Evolutionary conservation across 805 yeast genomes (phyloP).

Genomic region (Ogataea siamensis): DNA sequence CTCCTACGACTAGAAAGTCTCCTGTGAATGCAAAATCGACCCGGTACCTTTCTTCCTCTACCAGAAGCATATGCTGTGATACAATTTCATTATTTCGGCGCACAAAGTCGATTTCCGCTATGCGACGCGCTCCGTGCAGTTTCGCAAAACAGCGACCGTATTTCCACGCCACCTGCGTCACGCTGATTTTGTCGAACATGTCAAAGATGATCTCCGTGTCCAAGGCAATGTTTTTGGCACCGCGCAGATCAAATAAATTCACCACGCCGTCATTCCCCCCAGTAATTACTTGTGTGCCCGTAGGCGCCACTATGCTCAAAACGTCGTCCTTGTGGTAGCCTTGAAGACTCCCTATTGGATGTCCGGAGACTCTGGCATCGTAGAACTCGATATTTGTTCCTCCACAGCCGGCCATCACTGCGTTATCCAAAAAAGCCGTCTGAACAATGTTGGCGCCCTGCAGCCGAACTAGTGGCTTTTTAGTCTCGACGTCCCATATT

Average conservation of each 20-base stretch:
- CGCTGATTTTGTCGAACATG: slow-evolving; percentile 10
- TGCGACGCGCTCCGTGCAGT: slow-evolving; percentile 13
- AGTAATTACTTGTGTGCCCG: slow-evolving; percentile 11
- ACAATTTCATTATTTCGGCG: slow-evolving; percentile 14
- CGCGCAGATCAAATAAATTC: slow-evolving; percentile 19
- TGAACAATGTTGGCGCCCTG: slow-evolving; percentile 8
- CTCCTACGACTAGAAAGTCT: slow-evolving; percentile 8
- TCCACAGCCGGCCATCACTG: slow-evolving; percentile 13
- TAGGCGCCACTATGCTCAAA: slow-evolving; percentile 8
- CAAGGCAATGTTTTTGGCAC: slow-evolving; percentile 9
- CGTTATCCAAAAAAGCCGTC: slow-evolving; percentile 12
- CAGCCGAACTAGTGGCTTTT: neutral
- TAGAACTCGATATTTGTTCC: slow-evolving; percentile 15
- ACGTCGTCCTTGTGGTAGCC: slow-evolving; percentile 20
- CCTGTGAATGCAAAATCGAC: slow-evolving; percentile 14
- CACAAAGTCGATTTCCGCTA: slow-evolving; percentile 14
- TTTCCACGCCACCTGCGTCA: slow-evolving; percentile 14
- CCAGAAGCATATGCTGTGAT: slow-evolving; percentile 5
- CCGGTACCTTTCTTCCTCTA: slow-evolving; percentile 9
- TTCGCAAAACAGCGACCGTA: slow-evolving; percentile 12
- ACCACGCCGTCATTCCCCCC: slow-evolving; percentile 23
- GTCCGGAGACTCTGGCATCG: slow-evolving; percentile 14
- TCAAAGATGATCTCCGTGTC: slow-evolving; percentile 18
- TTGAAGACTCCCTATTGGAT: slow-evolving; percentile 9
- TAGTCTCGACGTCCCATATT: slow-evolving; percentile 17